Conservation (phyloP, 2,329 filamentous ascomycete species). For the Cercospora janseana region DNA sequence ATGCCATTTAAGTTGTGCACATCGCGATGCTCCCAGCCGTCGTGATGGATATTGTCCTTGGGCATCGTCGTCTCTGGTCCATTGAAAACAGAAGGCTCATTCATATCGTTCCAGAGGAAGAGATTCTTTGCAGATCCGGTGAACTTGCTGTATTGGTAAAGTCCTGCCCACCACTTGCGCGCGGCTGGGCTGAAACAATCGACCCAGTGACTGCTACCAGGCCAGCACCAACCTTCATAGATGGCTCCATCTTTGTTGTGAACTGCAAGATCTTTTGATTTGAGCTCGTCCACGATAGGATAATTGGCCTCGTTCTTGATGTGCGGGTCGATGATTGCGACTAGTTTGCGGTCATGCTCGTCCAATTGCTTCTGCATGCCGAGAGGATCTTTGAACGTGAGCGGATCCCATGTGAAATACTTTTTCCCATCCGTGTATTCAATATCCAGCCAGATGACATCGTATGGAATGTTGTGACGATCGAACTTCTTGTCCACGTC, state of each 20-base stretch:
- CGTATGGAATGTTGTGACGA: constrained; percentile 91
- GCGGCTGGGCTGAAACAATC: constrained; percentile 94
- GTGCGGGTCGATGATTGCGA: constrained; percentile 93
- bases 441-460: constrained; percentile 98
- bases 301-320: constrained; percentile 91
- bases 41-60: constrained; percentile 92
- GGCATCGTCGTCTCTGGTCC: constrained; percentile 98
- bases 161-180: constrained; percentile 81
- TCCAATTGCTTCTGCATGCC: constrained; percentile 87
- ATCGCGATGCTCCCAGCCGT: constrained; percentile 93
- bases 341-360: constrained; percentile 80
- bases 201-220: constrained; percentile 92
- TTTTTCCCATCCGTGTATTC: constrained; percentile 97
- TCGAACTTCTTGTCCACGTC: constrained; percentile 97
- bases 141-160: constrained; percentile 87
- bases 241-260: constrained; percentile 85
- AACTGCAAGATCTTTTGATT: constrained; percentile 76
- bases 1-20: constrained; percentile 94
- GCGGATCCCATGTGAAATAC: constrained; percentile 95
- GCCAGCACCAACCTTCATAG: constrained; percentile 99
- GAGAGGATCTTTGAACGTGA: constrained; percentile 82
- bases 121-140: constrained; percentile 82
- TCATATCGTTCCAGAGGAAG: constrained; percentile 99
- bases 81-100: constrained; percentile 98
- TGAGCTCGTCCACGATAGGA: constrained; percentile 73